Evolutionary conservation across 1,139 yeast genomes (phyloP), one percentile per base, ranked within the genome.

Genomic region (Zygoascus meyerae): DNA sequence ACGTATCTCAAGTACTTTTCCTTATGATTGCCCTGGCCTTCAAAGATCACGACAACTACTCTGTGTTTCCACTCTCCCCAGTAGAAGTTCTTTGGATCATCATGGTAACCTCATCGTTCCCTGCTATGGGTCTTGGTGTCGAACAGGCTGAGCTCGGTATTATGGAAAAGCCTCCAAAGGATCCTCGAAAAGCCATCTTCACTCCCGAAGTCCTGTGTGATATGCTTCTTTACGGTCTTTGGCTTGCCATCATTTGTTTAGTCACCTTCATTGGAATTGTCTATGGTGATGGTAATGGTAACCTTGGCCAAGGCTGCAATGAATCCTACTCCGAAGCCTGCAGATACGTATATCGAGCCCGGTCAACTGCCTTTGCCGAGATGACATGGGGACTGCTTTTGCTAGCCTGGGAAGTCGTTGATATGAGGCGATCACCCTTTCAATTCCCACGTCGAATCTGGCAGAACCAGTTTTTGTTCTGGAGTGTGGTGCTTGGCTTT

Each of bases 341-440:
- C 68, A 61, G 68, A 42, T 69, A 74, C 54, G 95, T 89, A 5
- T 86, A 82, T 69, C 72, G 78, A 58, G 90, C 92, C 2, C 79
- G 97, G 62, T 79, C 95, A 1, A 78, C 86, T 3, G 76, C 94
- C 0, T 89, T 89, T 69, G 86, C 85, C 2, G 79, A 82, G 5
- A 82, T 89, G 83, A 87, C 96, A 1, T 89, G 96, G 95, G 79
- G 94, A 69, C 84, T 95, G 3, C 75, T 89, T 52, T 67, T 89
- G 28, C 71, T 86, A 48, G 95, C 95, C 1, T 87, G 95, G 95
- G 95, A 87, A 67, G 89, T 90, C 60, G 75, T 86, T 50, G 94
- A 86, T 62, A 73, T 83, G 65, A 71, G 81, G 51, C 73, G 82
- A 55, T 86, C 95, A 0, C 72, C 87, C 54, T 86, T 87, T 66